Evolutionary conservation across 805 yeast genomes (phyloP), one percentile per base, ranked within the genome.

Genomic region (Yarrowia osloensis): DNA sequence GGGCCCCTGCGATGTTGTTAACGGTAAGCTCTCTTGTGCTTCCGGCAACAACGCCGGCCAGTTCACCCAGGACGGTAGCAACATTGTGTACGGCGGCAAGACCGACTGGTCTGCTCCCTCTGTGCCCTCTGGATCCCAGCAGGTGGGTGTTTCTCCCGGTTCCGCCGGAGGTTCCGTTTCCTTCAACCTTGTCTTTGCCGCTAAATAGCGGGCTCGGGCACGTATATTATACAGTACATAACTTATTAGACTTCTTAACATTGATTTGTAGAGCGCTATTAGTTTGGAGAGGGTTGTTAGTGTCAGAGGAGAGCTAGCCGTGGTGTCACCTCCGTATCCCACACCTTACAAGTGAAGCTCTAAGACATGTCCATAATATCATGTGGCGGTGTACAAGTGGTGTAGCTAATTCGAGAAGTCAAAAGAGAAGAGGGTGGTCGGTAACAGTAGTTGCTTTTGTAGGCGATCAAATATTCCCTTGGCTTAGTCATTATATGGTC

Each of bases 1-100:
- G 72, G 98, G 98, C 0, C 84, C 80, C 69, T 93, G 98, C 78
- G 88, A 75, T 68, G 72, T 72, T 65, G 73, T 68, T 69, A 76
- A 69, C 69, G 79, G 72, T 54, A 77, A 39, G 37, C 70, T 77
- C 67, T 40, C 68, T 3, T 82, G 85, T 68, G 76, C 77, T 35
- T 70, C 73, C 47, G 72, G 74, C 12, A 70, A 75, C 9, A 70
- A 76, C 37, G 81, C 86, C 35, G 79, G 82, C 66, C 92, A 89
- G 73, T 90, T 90, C 74, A 83, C 85, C 54, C 78, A 80, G 39
- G 79, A 77, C 17, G 77, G 81, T 1, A 79, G 82, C 4, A 74
- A 73, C 28, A 71, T 90, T 9, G 82, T 85, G 2, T 88, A 84
- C 73, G 90, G 91, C 4, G 93, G 92, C 3, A 79, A 79, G 19